Evolutionary conservation across 768 basidiomycete genomes (phyloP), one percentile per base, ranked within the genome.

Genomic region (Tricholomella constricta): DNA sequence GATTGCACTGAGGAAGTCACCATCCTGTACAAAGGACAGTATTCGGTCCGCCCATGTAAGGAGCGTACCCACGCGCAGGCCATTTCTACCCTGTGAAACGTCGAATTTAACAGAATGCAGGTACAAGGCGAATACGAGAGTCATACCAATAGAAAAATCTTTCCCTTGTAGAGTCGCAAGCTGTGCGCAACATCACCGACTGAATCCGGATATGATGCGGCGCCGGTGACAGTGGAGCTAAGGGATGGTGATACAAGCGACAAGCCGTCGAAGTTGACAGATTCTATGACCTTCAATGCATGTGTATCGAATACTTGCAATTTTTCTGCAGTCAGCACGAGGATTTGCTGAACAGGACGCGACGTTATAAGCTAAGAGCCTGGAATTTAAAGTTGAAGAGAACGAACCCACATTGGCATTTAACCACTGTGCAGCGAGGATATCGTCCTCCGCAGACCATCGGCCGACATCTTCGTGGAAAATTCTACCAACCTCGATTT

Each of bases 11-110:
- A 98, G 77, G 65, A 98, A 96, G 64, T 98, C 86, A 12, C 94
- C 94, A 9, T 79, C 78, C 63, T 92, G 81, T 23, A 98, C 94
- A 41, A 87, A 81, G 0, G 83, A 78, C 38, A 99, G 74, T 20
- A 98, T 86, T 38, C 88, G 85, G 67, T 99, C 97, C 5, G 96
- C 93, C 97, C 97, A 99, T 1, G 93, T 92, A 26, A 94, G 74
- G 19, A 98, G 75, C 2, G 89, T 91, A 23, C 94, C 97, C 2
- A 89, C 93, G 64, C 81, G 78, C 1, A 98, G 57, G 43, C 82
- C 81, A 51, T 85, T 76, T 46, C 78, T 77, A 42, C 82, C 81
- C 92, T 90, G 58, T 19, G 45, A 32, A 14, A 48, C 8, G 23
- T 55, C 42, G 49, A 40, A 14, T 40, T 59, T 38, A 58, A 41